These are phyloP conservation scores for Clonostachys byssicola DNA, from an alignment of 2,329 filamentous ascomycete genomes.

Conservation along the genomic window DNA sequence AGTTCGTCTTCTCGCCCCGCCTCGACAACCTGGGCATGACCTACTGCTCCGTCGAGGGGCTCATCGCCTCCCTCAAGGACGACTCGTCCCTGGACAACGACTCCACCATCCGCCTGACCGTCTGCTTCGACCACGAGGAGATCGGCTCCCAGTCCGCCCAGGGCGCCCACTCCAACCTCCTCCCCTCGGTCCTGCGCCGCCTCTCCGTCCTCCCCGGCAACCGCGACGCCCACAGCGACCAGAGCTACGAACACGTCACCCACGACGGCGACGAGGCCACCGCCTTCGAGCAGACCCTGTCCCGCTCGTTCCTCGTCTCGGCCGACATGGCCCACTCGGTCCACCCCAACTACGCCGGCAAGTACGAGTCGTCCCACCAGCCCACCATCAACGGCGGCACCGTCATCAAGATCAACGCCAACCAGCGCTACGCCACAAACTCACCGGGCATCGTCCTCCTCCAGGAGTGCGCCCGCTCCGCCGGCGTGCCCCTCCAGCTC, in stretches of 20 bases:
- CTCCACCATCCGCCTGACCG: conserved; percentile 80
- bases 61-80: conserved; percentile 73
- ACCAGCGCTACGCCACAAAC: conserved; percentile 95
- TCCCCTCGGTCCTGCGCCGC: conserved; percentile 82
- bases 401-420: conserved; percentile 97
- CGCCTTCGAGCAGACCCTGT: conserved; percentile 88
- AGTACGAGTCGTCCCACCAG: conserved; percentile 88
- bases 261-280: conserved; percentile 65
- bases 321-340: conserved; percentile 98
- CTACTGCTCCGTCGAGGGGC: conserved; percentile 81
- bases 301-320: conserved; percentile 88
- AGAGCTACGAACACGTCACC: conserved; percentile 49
- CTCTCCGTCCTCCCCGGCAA: conserved; percentile 73
- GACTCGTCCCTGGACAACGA: conserved; percentile 68
- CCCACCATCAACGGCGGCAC: conserved; percentile 96
- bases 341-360: conserved; percentile 88
- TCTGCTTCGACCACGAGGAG: conserved; percentile 97
- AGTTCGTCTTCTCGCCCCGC: conserved; percentile 93
- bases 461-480: conserved; percentile 75
- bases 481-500: conserved; percentile 82
- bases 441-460: conserved; percentile 90
- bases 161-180: conserved; percentile 86
- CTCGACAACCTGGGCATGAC: conserved; percentile 97
- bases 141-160: conserved; percentile 91
- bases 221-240: conserved; percentile 62